Base-by-base conservation (phyloP, 2,329 filamentous ascomycete species). In the Fusarium sp. region DNA sequence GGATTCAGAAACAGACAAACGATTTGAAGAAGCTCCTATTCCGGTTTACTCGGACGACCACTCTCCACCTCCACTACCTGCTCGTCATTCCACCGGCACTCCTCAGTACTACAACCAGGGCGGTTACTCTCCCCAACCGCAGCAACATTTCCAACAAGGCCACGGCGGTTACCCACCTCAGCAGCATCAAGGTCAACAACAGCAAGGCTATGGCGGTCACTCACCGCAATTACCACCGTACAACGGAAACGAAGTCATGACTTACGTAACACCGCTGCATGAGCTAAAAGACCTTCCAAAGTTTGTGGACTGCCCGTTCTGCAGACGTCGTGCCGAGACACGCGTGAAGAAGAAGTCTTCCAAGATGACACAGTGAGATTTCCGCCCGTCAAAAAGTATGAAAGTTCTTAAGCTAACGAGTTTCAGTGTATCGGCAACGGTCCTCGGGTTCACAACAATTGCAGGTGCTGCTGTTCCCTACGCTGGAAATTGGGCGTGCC, bases 271-370 rank as follows among this genome's bases (percentile, higher is more conserved):
- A n/a, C 72, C 71, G 0, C 49, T 74, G 1, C 40, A 67, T 13
- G 45, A 73, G 1, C 67, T 74, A 5, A 61, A 59, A 10, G 71
- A 73, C 9, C 58, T 73, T 10, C 52, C 72, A 6, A 72, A 73
- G 7, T 65, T 55, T 20, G 61, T 74, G 1, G 72, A 74, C 17
- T 74, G 72, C 13, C 72, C 72, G 0, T 74, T 74, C 24, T 74
- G 72, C 20, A 50, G 33, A 19, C 60, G 49, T 7, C 67, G 71
- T 2, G 52, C 46, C 8, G 62, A 72, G 35, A 74, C 72, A 2
- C 37, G 57, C 5, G 67, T 74, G 3, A 71, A 74, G 53, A 69
- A 73, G 28, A 45, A 44, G 2, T 56, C 72, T 5, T 74, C 72
- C 0, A 47, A 20, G 7, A 39, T 57, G 15, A 74, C 72, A n/a